Base-by-base conservation (phyloP, 208 protist genomes). In the Wallacemonas sp. region DNA sequence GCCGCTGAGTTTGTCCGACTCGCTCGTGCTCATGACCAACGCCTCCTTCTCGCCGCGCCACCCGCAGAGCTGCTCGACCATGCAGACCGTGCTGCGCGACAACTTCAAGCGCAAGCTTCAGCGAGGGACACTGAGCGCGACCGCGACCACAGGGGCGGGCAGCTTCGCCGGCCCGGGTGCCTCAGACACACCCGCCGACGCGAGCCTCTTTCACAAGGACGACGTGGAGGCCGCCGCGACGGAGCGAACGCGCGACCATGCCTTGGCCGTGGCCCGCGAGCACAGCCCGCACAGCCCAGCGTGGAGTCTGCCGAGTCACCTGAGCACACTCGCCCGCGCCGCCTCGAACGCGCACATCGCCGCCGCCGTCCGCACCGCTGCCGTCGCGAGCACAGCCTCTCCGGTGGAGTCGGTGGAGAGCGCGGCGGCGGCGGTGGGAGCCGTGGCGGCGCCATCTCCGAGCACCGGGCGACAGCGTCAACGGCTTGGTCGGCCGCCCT, bases 81-180 rank as follows among this genome's bases (percentile, higher is more conserved):
- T 65, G 18, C 61, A 65, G 29, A 36, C 18, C 18, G 39, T 65
- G 5, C 16, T 65, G 28, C 44, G 28, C 12, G 46, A 65, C 28
- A 65, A 65, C 44, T 65, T 65, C 3, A 65, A 65, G 39, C 61
- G 61, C 7, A 65, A 65, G 32, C 31, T 65, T 25, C 14, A 32
- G 29, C 61, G 45, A 0, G 61, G 61, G 25, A 55, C 48, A 23
- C 3, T 23, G 8, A 23, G n/a, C 25, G 44, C 20, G 12, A 49
- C 10, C 44, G 44, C 44, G 10, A 14, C 36, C 10, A 41, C 36
- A 41, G 36, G n/a, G n/a, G n/a, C n/a, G n/a, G n/a, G n/a, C n/a
- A n/a, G n/a, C n/a, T n/a, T n/a, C n/a, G n/a, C n/a, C n/a, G n/a
- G n/a, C n/a, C n/a, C n/a, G n/a, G n/a, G n/a, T n/a, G n/a, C n/a